Conservation (phyloP, 345 rosid genomes). For the Citrus australasica region DNA sequence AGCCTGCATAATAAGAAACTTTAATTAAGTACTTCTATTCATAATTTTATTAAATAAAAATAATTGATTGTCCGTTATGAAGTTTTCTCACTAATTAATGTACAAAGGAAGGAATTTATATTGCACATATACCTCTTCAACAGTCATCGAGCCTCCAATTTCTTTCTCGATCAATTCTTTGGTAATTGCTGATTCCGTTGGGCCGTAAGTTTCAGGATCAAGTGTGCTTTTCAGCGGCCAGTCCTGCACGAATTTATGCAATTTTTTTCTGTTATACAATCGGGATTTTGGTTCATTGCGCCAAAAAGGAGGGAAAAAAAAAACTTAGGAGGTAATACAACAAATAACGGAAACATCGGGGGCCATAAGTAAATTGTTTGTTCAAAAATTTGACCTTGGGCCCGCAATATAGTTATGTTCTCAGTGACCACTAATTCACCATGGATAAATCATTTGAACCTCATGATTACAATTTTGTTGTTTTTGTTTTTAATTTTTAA, state of each 20-base stretch:
- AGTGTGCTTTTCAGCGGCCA: conserved; percentile 82
- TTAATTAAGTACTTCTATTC: neutral
- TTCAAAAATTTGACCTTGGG: too few relatives aligned
- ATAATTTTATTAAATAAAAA: neutral
- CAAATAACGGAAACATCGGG: too few relatives aligned
- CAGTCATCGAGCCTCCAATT: conserved; percentile 47
- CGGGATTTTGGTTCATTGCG: neutral
- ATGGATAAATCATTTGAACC: too few relatives aligned
- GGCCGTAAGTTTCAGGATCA: conserved; percentile 62
- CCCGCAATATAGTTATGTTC: too few relatives aligned
- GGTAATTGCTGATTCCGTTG: conserved; percentile 62
- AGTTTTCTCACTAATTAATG: neutral
- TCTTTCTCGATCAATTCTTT: conserved; percentile 44
- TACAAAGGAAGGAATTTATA: too few relatives aligned
- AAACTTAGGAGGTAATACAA: too few relatives aligned
- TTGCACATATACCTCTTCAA: conserved; percentile 37
- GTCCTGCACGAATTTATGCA: conserved; percentile 39
- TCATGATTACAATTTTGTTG: too few relatives aligned
- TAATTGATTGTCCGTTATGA: neutral
- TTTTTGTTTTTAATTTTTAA: too few relatives aligned
- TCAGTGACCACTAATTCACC: too few relatives aligned
- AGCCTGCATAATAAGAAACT: conserved; percentile 33
- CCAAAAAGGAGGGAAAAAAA: too few relatives aligned
- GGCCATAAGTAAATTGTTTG: too few relatives aligned
- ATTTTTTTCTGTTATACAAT: neutral